Evolutionary conservation across 176 grass and related monocot species (phyloP).

Genomic region (Triticum turgidum): DNA sequence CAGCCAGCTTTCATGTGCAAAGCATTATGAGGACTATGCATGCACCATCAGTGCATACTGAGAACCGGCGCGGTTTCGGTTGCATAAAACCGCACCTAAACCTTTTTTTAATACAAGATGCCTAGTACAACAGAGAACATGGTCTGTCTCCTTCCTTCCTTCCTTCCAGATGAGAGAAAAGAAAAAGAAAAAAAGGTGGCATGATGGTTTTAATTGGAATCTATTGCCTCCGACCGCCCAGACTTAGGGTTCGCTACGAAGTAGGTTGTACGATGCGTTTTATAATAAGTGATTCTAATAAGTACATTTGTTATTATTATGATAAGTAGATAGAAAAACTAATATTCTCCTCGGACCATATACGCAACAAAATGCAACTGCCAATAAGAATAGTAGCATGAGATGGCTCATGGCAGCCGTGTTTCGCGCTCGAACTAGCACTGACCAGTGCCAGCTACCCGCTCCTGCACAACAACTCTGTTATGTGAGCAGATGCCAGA

Average conservation of each 20-base stretch:
- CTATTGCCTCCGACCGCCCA: neutral
- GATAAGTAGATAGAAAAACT: no score
- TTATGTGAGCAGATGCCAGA: neutral
- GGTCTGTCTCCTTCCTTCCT: constrained; percentile 17
- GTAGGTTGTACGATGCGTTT: neutral
- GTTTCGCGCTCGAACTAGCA: neutral
- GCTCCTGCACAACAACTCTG: neutral
- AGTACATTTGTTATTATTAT: neutral
- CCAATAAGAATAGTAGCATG: neutral
- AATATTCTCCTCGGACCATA: neutral
- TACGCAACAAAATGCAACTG: neutral
- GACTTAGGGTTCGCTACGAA: no score
- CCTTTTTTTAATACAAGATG: neutral
- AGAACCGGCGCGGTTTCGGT: neutral
- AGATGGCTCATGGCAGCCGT: neutral
- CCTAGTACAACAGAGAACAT: constrained; percentile 4
- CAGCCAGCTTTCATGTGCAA: constrained; percentile 28
- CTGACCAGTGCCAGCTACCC: neutral
- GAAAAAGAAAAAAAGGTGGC: neutral
- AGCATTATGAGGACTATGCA: neutral
- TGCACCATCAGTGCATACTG: neutral
- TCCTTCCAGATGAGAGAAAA: neutral
- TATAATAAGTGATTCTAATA: neutral
- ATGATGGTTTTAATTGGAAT: constrained; percentile 13
- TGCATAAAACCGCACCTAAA: neutral